A percentile compares a stretch with the other conserved stretches of the same genome.
These are phyloP conservation scores for Aspergillus nanangensis DNA, from an alignment of 495 filamentous ascomycete species.

Conservation along the genomic window DNA sequence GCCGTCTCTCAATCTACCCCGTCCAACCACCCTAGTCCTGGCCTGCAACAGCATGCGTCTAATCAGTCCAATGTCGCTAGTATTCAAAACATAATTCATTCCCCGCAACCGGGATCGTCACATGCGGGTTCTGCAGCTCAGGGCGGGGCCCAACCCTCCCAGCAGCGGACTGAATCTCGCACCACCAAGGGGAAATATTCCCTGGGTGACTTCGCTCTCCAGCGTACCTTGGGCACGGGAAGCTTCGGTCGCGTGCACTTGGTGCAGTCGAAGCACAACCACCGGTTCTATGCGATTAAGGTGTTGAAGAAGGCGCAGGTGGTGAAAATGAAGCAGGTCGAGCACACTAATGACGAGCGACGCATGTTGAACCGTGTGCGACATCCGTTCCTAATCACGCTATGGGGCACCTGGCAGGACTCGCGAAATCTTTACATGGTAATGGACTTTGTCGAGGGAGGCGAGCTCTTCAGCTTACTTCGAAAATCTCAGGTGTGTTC, in stretches of 20 bases:
- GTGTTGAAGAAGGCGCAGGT: conserved; percentile 98
- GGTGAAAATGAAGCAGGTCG: conserved; percentile 99
- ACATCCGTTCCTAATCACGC: conserved; percentile 93
- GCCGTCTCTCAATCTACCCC: conserved; percentile 28
- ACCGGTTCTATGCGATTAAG: conserved; percentile 96
- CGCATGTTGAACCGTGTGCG: conserved; percentile 92
- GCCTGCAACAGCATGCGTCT: conserved; percentile 18
- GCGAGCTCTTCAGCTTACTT: conserved; percentile 91
- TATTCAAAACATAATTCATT: conserved; percentile 42
- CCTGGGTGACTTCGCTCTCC: conserved; percentile 78
- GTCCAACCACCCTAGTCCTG: conserved; percentile 13
- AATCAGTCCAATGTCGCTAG: conserved; percentile 38
- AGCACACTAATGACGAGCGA: conserved; percentile 97
- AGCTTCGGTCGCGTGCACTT: conserved; percentile 96
- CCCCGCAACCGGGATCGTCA: conserved; percentile 21
- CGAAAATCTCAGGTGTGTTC: conserved; percentile 88
- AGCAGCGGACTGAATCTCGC: conserved; percentile 42
- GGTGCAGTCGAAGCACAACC: conserved; percentile 95
- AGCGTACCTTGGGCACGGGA: conserved; percentile 89
- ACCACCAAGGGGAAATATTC: conserved; percentile 98
- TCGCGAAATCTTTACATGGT: conserved; percentile 97
- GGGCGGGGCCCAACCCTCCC: conserved; percentile 8
- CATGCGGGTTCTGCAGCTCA: conserved; percentile 8
- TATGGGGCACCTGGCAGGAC: conserved; percentile 98
- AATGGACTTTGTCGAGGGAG: conserved; percentile 99